phyloP scores from a whole-genome alignment of 139 green algal genomes.

The Coelastrella sp. region DNA sequence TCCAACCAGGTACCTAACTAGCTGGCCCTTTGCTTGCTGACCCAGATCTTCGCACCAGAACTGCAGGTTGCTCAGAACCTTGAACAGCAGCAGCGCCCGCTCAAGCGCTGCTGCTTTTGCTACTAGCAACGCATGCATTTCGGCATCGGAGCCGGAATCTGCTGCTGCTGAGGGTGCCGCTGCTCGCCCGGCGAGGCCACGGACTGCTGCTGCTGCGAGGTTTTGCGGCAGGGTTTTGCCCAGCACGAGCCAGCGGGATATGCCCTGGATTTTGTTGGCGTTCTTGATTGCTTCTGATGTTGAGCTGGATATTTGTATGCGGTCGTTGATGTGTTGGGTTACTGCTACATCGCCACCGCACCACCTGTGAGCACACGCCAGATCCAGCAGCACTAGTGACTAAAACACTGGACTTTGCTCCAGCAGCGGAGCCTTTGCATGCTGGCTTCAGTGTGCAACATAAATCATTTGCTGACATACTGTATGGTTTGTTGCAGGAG shows the following conservation, averaged over 20 bases:
- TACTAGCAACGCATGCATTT: background rate
- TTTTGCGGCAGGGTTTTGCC: conserved; percentile 6
- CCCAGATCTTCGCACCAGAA: conserved; percentile 22
- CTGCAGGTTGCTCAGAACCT: conserved; percentile 38
- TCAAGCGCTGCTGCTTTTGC: conserved; percentile 39
- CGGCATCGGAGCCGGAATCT: background rate
- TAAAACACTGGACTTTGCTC: too few species aligned
- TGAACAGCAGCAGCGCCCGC: conserved; percentile 41
- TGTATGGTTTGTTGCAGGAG: too few species aligned
- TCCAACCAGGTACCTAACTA: conserved; percentile 11
- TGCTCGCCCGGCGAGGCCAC: background rate
- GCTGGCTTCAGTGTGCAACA: too few species aligned
- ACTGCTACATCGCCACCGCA: conserved; percentile 33
- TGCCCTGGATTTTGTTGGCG: conserved; percentile 29
- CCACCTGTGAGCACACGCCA: background rate
- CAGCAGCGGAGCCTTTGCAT: too few species aligned
- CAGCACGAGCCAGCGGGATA: conserved; percentile 18
- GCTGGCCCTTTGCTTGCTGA: background rate
- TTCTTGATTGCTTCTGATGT: conserved; percentile 41
- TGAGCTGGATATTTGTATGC: background rate
- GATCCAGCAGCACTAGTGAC: background rate
- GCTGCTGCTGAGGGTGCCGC: background rate
- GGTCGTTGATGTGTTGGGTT: conserved; percentile 36
- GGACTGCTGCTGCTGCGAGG: conserved; percentile 8
- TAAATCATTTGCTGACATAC: too few species aligned